Evolutionary conservation across 1,284 basidiomycete genomes (phyloP), one percentile per base, ranked within the genome.

Genomic region (Sparassis latifolia): DNA sequence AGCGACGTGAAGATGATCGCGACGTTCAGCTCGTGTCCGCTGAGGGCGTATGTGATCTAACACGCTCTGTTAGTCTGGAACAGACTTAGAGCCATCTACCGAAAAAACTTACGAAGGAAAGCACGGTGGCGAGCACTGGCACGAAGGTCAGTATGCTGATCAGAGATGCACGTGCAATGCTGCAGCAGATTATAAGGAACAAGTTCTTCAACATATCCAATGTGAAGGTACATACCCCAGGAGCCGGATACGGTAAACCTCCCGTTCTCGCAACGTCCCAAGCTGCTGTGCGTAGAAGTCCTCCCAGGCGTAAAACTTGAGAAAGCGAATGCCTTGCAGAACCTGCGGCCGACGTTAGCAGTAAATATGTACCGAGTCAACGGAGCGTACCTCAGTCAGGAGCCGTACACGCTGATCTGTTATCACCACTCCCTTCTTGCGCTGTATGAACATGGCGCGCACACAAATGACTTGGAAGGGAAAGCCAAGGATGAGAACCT

Each of bases 1-100:
- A 93, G 66, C 9, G 82, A 81, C 12, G 79, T 78, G 67, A 92
- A 92, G 54, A 92, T 84, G 57, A 78, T 74, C 2, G 85, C 83
- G 5, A 87, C 70, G 57, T 83, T 77, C 38, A 91, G 76, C 2
- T 73, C 59, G 62, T 90, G 82, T 2, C 83, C 82, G 31, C 73
- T 80, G 10, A 84, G 67, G 1, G 77, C 75, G 62, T 89, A 91
- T 0, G 85, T 84, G 60, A 92, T 79, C 80, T 84, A 44, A n/a
- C 38, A 27, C 10, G 31, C 7, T 5, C 20, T 20, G 33, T 37
- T 12, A 37, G 35, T 12, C 7, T 37, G 7, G 35, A 6, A 6
- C 1, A 20, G 20, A 20, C 20, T 20, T 20, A 20, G 20, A 20
- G 20, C 20, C 27, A 42, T 7, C 27, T 42, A 42, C 27, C 6